These are phyloP conservation scores for Phoma sp. DNA, from an alignment of 2,329 filamentous ascomycete genomes.

Conservation along the genomic window DNA sequence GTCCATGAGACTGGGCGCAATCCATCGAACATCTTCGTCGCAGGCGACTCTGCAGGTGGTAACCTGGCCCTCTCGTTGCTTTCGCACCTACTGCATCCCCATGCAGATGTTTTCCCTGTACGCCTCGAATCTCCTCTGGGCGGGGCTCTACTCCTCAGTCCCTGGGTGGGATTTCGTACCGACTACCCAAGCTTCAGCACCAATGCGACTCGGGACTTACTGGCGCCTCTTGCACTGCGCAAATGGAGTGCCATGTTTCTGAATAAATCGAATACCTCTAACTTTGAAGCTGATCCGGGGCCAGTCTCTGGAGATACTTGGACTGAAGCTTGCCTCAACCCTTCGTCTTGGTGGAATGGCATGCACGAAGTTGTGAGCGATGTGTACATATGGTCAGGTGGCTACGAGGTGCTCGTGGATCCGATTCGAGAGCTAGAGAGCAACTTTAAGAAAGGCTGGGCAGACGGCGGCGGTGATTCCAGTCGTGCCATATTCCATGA, in stretches of 20 bases:
- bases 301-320: constrained; percentile 22
- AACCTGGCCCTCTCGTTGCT: constrained; percentile 29
- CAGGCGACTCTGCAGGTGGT: constrained; percentile 21
- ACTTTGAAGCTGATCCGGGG: constrained; percentile 22
- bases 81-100: constrained; percentile 35
- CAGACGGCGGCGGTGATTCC: constrained; percentile 21
- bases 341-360: constrained; percentile 18
- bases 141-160: constrained; percentile 24
- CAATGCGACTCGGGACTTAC: constrained; percentile 21
- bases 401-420: constrained; percentile 22
- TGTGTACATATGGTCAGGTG: constrained; percentile 19
- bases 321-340: constrained; percentile 22
- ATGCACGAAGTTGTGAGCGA: constrained; percentile 17
- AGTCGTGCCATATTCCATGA: constrained; percentile 19
- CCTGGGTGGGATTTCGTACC: constrained; percentile 25
- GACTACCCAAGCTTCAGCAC: constrained; percentile 22
- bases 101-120: constrained; percentile 24
- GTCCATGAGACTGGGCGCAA: constrained; percentile 16
- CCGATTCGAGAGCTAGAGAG: constrained; percentile 18
- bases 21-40: constrained; percentile 21
- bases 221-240: constrained; percentile 10
- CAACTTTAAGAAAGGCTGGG: constrained; percentile 25
- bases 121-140: constrained; percentile 19
- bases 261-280: constrained; percentile 11
- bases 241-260: constrained; percentile 29